A percentile compares a stretch with the other conserved stretches of the same genome.
These are phyloP conservation scores for Holtermannia corniformis DNA, from an alignment of 768 basidiomycete genomes.

Conservation along the genomic window DNA sequence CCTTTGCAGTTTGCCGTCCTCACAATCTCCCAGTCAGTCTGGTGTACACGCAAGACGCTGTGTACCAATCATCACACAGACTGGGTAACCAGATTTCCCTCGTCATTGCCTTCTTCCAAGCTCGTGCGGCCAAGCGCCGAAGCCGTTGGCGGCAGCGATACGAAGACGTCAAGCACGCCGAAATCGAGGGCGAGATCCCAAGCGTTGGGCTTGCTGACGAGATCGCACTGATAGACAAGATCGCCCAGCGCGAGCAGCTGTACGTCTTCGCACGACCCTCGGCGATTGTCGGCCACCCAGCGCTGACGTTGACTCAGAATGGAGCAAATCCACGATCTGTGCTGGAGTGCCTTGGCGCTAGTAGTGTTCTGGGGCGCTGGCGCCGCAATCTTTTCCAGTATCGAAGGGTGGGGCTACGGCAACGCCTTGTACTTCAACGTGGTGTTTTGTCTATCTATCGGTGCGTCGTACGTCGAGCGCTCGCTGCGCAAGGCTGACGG, in stretches of 20 bases:
- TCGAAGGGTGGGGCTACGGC: conserved; percentile 41
- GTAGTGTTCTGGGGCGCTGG: conserved; percentile 39
- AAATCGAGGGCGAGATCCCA: conserved; percentile 19
- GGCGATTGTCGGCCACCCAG: not conserved
- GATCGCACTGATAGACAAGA: conserved; percentile 36
- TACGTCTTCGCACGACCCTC: conserved; percentile 7
- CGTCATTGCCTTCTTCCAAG: conserved; percentile 34
- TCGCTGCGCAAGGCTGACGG: conserved; percentile 3
- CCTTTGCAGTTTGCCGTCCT: conserved; percentile 31
- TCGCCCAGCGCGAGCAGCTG: conserved; percentile 36
- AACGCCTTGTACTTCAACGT: conserved; percentile 35
- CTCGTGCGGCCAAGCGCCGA: conserved; percentile 21
- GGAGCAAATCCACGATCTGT: conserved; percentile 34
- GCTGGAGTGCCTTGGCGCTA: conserved; percentile 28
- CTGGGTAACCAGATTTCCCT: conserved; percentile 35
- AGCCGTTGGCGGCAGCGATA: conserved; percentile 29
- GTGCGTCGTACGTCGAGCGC: conserved; percentile 4
- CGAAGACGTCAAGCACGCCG: conserved; percentile 25
- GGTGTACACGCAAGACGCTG: not conserved
- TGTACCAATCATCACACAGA: too few species aligned
- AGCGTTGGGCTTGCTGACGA: conserved; percentile 33
- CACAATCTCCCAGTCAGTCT: conserved; percentile 30
- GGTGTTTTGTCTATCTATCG: conserved; percentile 24
- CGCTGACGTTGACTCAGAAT: conserved; percentile 10
- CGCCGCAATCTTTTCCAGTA: conserved; percentile 35